Percentiles rank a stretch among this genome's conserved stretches.
Evolutionary conservation across 495 filamentous ascomycete species (phyloP).

Genomic region (Podospora appendiculata): DNA sequence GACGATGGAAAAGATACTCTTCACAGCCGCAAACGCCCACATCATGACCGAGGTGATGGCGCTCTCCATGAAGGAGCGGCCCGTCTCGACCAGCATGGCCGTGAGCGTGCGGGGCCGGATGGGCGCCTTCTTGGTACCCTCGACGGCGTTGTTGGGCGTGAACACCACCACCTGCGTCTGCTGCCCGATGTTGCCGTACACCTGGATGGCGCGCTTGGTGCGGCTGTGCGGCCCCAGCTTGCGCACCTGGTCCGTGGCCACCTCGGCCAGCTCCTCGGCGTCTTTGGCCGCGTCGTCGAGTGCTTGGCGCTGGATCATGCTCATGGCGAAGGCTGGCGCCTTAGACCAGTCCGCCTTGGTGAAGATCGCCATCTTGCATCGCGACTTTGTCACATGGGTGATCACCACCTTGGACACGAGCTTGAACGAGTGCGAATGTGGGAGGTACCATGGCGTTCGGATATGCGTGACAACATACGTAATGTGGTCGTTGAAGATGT

Average conservation of each 20-base stretch:
- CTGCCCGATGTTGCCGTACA: constrained; percentile 81
- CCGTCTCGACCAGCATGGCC: constrained; percentile 61
- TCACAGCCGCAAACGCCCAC: constrained; percentile 56
- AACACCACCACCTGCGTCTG: constrained; percentile 62
- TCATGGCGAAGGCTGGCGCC: constrained; percentile 55
- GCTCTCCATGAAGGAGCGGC: constrained; percentile 60
- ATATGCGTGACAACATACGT: constrained; percentile 90
- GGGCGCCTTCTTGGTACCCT: constrained; percentile 31
- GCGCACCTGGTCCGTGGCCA: constrained; percentile 80
- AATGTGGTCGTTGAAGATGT: constrained; percentile 87
- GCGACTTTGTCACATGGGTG: constrained; percentile 84
- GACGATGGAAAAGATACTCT: constrained; percentile 58
- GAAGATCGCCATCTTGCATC: constrained; percentile 84
- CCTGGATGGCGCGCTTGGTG: constrained; percentile 82
- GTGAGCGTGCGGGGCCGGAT: constrained; percentile 61
- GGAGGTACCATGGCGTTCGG: constrained; percentile 86
- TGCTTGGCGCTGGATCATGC: constrained; percentile 73
- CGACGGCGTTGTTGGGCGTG: constrained; percentile 32
- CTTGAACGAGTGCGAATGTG: constrained; percentile 68
- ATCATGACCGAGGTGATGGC: constrained; percentile 65
- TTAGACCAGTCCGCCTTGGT: constrained; percentile 80
- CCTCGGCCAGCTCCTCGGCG: constrained; percentile 75
- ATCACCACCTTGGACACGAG: constrained; percentile 89
- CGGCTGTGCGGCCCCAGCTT: constrained; percentile 72
- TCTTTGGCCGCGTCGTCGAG: constrained; percentile 73